Base-by-base conservation (phyloP, 805 yeast genomes). In the Cyberlindnera maclurae region DNA sequence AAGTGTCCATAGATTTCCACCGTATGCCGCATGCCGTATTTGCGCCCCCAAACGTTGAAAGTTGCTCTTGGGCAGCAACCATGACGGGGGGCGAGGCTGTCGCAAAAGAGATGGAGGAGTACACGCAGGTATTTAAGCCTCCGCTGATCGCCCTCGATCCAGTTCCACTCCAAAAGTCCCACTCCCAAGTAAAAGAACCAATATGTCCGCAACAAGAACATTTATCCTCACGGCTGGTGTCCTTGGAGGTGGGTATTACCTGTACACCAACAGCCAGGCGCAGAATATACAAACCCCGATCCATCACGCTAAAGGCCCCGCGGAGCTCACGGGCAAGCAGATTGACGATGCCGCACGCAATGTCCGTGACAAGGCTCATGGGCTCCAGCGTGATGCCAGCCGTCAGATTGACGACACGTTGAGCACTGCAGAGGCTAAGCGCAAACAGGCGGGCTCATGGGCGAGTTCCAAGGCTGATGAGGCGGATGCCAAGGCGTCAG, bases 191-290 rank as follows among this genome's bases (percentile, higher is more conserved):
- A n/a, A 3, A 20, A 13, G 16, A 12, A 18, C 22, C n/a, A 31
- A 4, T 6, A 35, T 35, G 37, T 35, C 37, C 4, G 24, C 37
- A 20, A 35, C 37, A 20, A 35, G 37, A 35, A 29, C 37, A 13
- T 35, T 35, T 28, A 12, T 35, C 11, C 28, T 35, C 26, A 35
- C 31, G 6, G 37, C 37, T n/a, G 37, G 37, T 29, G 26, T 46
- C 15, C 52, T 51, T 8, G 58, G 50, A 32, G 58, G 46, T 29
- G 39, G 50, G 12, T 55, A 51, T 39, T 52, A 54, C 38, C 37
- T 55, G 18, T 52, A 50, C 36, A 50, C 47, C 24, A 43, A 43
- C 34, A 46, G 56, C 33, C 36, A 31, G 6, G 38, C 38, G 16
- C 26, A 26, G 8, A 15, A 26, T 11, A 37, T 27, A 2, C 18